Percentiles rank a stretch among this genome's conserved stretches.
Conservation (phyloP, 805 yeast species). For the Ogataea pilisensis region DNA sequence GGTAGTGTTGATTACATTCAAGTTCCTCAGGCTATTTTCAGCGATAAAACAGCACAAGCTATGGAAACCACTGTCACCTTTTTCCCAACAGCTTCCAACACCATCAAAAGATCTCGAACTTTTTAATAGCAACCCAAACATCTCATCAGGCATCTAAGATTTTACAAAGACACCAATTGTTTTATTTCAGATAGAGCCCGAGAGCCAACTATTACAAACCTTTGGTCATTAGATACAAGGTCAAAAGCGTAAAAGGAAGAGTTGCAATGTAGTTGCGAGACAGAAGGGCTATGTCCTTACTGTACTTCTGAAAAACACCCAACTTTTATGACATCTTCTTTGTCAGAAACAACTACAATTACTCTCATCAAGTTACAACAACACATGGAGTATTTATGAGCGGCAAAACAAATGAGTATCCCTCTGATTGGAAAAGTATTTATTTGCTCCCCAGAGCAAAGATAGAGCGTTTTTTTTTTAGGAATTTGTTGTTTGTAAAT, state of each 20-base stretch:
- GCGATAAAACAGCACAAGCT: too few relatives aligned
- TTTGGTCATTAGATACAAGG: constrained; percentile 1
- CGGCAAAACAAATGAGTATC: constrained; percentile 18
- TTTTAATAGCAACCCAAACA: too few relatives aligned
- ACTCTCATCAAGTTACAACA: constrained; percentile 25
- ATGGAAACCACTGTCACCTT: too few relatives aligned
- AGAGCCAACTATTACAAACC: constrained; percentile 6
- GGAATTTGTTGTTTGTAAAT: too few relatives aligned
- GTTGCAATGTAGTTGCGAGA: constrained; percentile 1
- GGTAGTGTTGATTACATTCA: too few relatives aligned
- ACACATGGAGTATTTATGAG: constrained; percentile 25
- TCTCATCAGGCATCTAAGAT: too few relatives aligned
- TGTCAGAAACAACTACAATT: constrained; percentile 22
- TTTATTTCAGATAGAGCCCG: not conserved
- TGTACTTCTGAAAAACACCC: constrained; percentile 12
- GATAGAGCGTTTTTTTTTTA: too few relatives aligned
- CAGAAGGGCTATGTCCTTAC: constrained; percentile 22
- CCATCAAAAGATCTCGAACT: too few relatives aligned
- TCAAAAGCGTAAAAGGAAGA: not conserved
- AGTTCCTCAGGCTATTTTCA: too few relatives aligned
- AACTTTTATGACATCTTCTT: constrained; percentile 14
- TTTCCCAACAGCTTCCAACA: too few relatives aligned
- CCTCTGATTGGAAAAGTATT: constrained; percentile 20
- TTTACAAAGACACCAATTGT: too few relatives aligned
- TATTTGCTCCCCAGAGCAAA: constrained; percentile 14